A percentile compares a stretch with the other conserved stretches of the same genome.
phyloP scores from a whole-genome alignment of 345 rosid species.

The Reutealis trisperma region DNA sequence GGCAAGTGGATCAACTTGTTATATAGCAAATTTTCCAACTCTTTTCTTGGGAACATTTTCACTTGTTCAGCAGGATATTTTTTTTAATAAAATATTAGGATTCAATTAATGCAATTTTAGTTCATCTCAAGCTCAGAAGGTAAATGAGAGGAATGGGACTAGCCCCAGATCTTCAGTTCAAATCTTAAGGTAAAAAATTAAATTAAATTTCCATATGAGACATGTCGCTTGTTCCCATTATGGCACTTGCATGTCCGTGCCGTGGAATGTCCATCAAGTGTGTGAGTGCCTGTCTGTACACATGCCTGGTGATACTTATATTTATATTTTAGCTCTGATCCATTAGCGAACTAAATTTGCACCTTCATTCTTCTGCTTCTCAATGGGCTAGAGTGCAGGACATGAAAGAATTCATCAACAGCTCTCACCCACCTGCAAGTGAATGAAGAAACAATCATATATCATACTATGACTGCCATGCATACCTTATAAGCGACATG shows the following conservation, averaged over 20 bases:
- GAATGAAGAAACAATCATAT: not conserved
- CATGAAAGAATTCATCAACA: constrained; percentile 33
- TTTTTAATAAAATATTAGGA: not conserved
- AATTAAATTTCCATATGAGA: not conserved
- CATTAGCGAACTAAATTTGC: not conserved
- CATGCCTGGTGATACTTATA: not conserved
- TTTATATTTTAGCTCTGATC: not conserved
- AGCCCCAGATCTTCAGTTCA: not conserved
- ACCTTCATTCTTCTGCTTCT: constrained; percentile 31
- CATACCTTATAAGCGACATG: too few relatives aligned
- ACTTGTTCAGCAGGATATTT: not conserved
- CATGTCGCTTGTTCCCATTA: not conserved
- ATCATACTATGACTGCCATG: not conserved
- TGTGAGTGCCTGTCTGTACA: not conserved
- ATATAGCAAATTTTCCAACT: not conserved
- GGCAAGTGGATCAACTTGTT: not conserved
- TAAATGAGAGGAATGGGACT: not conserved
- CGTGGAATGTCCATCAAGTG: not conserved
- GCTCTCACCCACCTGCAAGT: constrained; percentile 51
- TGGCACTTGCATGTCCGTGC: not conserved
- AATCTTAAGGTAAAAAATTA: not conserved
- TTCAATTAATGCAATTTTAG: not conserved
- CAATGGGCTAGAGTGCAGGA: constrained; percentile 28
- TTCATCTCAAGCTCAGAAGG: not conserved
- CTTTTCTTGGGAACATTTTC: not conserved